A percentile compares a stretch with the other conserved stretches of the same genome.
Conservation (phyloP, 306 rosid species). For the Phaseolus lunatus region DNA sequence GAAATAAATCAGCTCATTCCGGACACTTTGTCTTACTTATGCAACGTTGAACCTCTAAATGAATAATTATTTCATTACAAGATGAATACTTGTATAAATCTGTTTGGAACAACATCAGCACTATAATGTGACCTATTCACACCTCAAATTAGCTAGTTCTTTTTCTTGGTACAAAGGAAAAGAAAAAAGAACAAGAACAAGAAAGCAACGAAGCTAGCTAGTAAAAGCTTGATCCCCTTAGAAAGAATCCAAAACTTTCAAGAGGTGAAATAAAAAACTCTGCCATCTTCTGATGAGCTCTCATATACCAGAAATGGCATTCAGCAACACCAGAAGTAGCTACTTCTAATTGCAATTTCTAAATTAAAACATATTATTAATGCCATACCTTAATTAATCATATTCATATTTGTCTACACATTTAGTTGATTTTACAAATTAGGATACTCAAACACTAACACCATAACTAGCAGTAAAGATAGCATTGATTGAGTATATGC, state of each 20-base stretch:
- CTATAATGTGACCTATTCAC: not conserved
- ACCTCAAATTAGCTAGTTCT: not conserved
- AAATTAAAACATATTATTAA: not conserved
- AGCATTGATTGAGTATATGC: not conserved
- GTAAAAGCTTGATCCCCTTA: too few relatives aligned
- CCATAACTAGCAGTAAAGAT: not conserved
- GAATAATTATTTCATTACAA: not conserved
- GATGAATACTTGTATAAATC: not conserved
- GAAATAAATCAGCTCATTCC: slow-evolving; percentile 9
- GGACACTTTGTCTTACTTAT: slow-evolving; percentile 2
- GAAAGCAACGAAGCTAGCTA: too few relatives aligned
- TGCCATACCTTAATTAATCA: not conserved
- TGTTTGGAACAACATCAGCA: not conserved
- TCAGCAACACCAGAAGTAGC: too few relatives aligned
- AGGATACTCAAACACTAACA: not conserved
- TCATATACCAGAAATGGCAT: too few relatives aligned
- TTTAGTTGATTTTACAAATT: slow-evolving; percentile 1
- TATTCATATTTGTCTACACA: not conserved
- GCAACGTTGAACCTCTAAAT: not conserved
- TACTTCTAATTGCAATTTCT: slow-evolving; percentile 2
- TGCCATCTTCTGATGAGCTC: too few relatives aligned
- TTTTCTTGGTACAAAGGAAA: too few relatives aligned
- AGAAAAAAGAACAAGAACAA: too few relatives aligned
- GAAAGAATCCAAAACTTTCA: too few relatives aligned
- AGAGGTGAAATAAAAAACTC: too few relatives aligned